A percentile compares a stretch with the other conserved stretches of the same genome.
These are phyloP conservation scores for Hymenoscyphus fructigenus DNA, from an alignment of 2,329 filamentous ascomycete species.

Conservation along the genomic window DNA sequence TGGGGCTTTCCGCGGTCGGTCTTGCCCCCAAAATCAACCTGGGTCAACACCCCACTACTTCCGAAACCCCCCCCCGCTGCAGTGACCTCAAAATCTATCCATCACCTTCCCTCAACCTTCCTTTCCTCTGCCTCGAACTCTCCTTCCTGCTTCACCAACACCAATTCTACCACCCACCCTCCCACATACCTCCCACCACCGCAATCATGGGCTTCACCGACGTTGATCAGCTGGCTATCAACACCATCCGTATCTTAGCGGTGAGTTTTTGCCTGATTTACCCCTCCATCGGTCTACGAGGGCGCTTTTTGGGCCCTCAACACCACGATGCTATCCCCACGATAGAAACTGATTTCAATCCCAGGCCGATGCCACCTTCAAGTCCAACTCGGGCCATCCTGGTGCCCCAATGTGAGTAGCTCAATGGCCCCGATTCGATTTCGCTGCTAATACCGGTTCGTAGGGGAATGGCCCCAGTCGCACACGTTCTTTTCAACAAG, in stretches of 20 bases:
- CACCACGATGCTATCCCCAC: neutral
- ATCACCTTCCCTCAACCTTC: neutral
- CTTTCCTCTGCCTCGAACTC: neutral
- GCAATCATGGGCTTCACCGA: conserved; percentile 80
- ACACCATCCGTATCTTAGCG: conserved; percentile 95
- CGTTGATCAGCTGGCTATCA: conserved; percentile 86
- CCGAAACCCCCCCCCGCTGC: neutral
- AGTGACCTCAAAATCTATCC: conserved; percentile 2
- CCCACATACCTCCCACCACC: conserved; percentile 10
- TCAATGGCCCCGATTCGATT: neutral
- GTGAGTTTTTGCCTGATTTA: conserved; percentile 60
- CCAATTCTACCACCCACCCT: neutral
- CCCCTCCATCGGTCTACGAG: conserved; percentile 37
- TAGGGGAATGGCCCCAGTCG: conserved; percentile 84
- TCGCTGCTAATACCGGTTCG: conserved; percentile 36
- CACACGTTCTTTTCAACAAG: conserved; percentile 97
- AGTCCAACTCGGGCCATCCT: conserved; percentile 96
- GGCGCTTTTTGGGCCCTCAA: neutral
- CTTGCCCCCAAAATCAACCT: neutral
- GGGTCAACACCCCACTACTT: conserved; percentile 4
- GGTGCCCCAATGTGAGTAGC: conserved; percentile 86
- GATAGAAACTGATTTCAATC: conserved; percentile 13
- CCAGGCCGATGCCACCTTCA: conserved; percentile 94
- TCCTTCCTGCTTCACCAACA: neutral
- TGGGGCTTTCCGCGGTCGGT: neutral